Evolutionary conservation across 345 rosid species (phyloP), one percentile per base, ranked within the genome.

Genomic region (Pelargonium nanum): DNA sequence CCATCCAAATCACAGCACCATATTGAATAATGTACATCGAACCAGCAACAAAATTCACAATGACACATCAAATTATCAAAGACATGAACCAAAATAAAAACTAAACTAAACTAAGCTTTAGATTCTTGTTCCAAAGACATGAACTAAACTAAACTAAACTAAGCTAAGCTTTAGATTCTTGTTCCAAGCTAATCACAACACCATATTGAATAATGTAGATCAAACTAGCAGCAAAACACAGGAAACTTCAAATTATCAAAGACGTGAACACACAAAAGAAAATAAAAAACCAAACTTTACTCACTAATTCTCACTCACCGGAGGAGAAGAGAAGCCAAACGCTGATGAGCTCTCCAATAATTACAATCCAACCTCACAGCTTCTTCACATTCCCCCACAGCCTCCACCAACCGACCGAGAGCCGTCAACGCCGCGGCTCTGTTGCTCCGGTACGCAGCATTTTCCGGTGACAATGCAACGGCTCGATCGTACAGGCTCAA

Each of bases 401-500:
- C 99, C 70, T 90, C 96, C 0, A 66, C 85, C 59, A 94, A 30
- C 72, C 83, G 74, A 19, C 83, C 86, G 54, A 90, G 70, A 19
- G 77, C 78, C 21, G 78, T 79, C 74, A 90, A 77, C 5, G 87
- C 90, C 0, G 91, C 97, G 1, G 96, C 97, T 26, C 96, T 70
- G 63, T 90, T 93, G 73, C 93, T 80, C 74, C 80, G 67, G 54
- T 77, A 94, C 9, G 93, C 81, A 0, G 93, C 89, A 62, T 85
- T 94, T 21, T 30, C 65, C 0, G 99, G 99, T 0, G 78, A 72
- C 57, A 85, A 74, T 28, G 81, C 73, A 45, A 94, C 79, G 19
- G 99, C 99, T 74, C 78, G 83, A 53, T 88, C 97, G 19, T 94
- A 94, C 65, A 84, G 66, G 58, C 64, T 77, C 83, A 94, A 76